phyloP scores from a whole-genome alignment of 371 early-diverging fungal genomes.

The Parasitella parasitica region DNA sequence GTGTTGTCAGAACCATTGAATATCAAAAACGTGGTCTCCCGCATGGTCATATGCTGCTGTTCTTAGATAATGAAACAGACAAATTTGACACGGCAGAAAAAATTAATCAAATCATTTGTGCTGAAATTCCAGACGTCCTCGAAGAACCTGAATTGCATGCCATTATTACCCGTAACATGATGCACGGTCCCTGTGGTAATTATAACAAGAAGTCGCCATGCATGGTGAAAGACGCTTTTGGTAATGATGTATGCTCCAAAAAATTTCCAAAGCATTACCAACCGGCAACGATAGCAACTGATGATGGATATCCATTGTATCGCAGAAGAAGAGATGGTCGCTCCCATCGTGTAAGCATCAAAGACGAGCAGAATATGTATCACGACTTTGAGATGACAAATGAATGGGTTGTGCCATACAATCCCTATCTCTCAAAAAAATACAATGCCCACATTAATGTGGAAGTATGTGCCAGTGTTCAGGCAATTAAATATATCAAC shows the following conservation, averaged over 20 bases:
- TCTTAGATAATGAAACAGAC: neutral
- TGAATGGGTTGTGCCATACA: constrained; percentile 35
- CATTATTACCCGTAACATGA: neutral
- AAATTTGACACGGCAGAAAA: neutral
- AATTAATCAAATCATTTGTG: neutral
- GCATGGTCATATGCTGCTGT: neutral
- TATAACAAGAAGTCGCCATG: constrained; percentile 2
- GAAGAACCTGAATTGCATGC: neutral
- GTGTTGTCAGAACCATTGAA: neutral
- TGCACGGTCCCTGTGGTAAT: constrained; percentile 10
- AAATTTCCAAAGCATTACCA: neutral
- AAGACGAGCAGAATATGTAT: neutral
- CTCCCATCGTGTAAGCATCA: neutral
- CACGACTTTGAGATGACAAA: constrained; percentile 20
- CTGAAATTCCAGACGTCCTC: neutral
- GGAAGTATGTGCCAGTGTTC: constrained; percentile 27
- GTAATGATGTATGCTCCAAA: neutral
- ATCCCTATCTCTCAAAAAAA: constrained; percentile 29
- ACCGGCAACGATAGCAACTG: neutral
- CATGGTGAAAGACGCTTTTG: neutral
- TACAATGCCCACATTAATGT: constrained; percentile 46
- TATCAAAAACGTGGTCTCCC: constrained; percentile 11
- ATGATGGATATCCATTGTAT: constrained; percentile 7
- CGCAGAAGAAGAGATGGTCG: neutral
- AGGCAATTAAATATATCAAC: constrained; percentile 38